phyloP scores from a whole-genome alignment of 192 early-diverging fungal genomes.

The Dissophora globulifera region DNA sequence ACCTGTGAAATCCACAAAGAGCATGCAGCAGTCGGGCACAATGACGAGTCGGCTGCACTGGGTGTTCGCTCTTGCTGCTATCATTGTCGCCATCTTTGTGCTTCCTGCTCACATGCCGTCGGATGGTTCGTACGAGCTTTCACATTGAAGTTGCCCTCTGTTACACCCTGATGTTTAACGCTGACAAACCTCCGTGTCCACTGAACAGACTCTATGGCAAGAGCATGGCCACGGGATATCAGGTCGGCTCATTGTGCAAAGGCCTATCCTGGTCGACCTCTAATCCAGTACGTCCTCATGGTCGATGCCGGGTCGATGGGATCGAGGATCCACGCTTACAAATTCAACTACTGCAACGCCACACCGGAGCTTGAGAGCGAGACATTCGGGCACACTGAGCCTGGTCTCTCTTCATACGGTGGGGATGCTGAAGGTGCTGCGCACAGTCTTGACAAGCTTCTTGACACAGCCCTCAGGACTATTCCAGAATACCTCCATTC shows the following conservation, averaged over 20 bases:
- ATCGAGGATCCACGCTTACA: constrained; percentile 96
- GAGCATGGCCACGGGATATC: constrained; percentile 46
- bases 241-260: constrained; percentile 68
- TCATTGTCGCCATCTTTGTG: neutral
- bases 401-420: constrained; percentile 83
- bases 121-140: too few species aligned
- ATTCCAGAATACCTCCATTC: constrained; percentile 77
- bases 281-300: constrained; percentile 94
- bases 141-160: too few species aligned
- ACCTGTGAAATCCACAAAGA: too few species aligned
- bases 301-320: constrained; percentile 97
- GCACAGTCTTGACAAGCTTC: constrained; percentile 77
- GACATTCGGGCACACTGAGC: constrained; percentile 85
- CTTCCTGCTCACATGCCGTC: neutral
- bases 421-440: constrained; percentile 85
- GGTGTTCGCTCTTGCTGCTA: neutral
- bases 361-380: constrained; percentile 89
- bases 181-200: neutral
- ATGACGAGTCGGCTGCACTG: constrained; percentile 12
- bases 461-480: constrained; percentile 76
- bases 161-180: neutral
- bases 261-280: constrained; percentile 71
- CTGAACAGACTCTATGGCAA: neutral
- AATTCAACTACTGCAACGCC: constrained; percentile 92
- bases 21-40: neutral